A percentile compares a stretch with the other conserved stretches of the same genome.
These are phyloP conservation scores for Thermoascus crustaceus DNA, from an alignment of 2,329 filamentous ascomycete species.

Conservation along the genomic window DNA sequence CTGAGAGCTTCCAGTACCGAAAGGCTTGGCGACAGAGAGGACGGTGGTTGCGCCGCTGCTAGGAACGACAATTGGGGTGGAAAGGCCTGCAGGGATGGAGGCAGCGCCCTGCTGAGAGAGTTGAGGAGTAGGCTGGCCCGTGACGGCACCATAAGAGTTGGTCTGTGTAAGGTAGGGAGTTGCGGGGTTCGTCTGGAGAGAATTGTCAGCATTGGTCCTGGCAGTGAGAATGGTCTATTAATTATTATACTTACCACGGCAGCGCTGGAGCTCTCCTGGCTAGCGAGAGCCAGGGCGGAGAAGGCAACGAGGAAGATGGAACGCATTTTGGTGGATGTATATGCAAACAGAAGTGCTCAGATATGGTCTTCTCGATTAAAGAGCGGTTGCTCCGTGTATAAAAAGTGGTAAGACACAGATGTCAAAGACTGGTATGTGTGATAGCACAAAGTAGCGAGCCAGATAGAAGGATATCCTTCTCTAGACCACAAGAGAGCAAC, in stretches of 20 bases:
- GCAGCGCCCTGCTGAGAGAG: conserved; percentile 29
- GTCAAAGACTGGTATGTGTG: too few species aligned
- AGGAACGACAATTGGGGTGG: conserved; percentile 21
- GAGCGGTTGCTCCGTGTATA: too few species aligned
- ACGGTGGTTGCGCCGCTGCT: conserved; percentile 16
- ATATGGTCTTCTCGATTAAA: too few species aligned
- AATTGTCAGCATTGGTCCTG: conserved; percentile 6
- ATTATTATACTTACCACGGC: conserved; percentile 6
- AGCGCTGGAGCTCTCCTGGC: not conserved
- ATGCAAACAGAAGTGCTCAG: too few species aligned
- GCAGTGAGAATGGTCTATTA: not conserved
- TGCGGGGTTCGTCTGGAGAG: conserved; percentile 32
- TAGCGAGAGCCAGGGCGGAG: conserved; percentile 14
- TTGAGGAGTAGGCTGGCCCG: conserved; percentile 34
- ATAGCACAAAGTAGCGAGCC: not conserved
- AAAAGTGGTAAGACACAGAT: too few species aligned
- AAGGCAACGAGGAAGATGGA: conserved; percentile 37
- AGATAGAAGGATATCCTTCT: conserved; percentile 1
- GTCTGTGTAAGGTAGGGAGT: conserved; percentile 41
- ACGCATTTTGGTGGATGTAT: conserved; percentile 36
- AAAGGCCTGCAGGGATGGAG: conserved; percentile 37
- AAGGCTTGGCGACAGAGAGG: conserved; percentile 14
- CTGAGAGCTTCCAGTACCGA: conserved; percentile 10
- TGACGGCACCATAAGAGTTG: conserved; percentile 43
- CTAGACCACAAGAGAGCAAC: not conserved